A percentile compares a stretch with the other conserved stretches of the same genome.
These are phyloP conservation scores for Candida montana DNA, from an alignment of 805 yeast species.

Conservation along the genomic window DNA sequence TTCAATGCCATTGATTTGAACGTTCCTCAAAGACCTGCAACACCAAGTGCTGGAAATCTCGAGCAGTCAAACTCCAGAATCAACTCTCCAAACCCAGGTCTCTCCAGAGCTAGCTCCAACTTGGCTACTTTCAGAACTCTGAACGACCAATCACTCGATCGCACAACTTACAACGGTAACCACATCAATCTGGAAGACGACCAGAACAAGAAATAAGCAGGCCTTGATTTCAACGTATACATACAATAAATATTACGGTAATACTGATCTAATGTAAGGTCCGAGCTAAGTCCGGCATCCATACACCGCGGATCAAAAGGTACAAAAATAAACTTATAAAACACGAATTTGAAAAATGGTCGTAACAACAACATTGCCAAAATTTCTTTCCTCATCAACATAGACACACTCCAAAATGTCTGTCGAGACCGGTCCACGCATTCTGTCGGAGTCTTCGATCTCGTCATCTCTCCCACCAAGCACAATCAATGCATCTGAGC, in stretches of 20 bases:
- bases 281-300: not conserved
- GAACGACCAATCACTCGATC: conserved; percentile 27
- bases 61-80: conserved; percentile 10
- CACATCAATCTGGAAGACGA: conserved; percentile 48
- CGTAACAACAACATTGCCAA: no score
- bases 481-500: not conserved
- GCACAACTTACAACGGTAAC: conserved; percentile 55
- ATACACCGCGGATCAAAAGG: not conserved
- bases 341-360: not conserved
- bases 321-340: not conserved
- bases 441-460: conserved; percentile 5
- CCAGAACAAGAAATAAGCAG: not conserved
- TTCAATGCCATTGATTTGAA: conserved; percentile 13
- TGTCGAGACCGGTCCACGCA: conserved; percentile 1
- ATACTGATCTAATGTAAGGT: no score
- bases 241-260: no score
- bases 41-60: conserved; percentile 17
- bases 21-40: conserved; percentile 9
- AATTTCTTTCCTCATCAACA: no score
- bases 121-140: conserved; percentile 26
- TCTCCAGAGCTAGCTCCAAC: conserved; percentile 10
- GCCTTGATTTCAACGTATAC: not conserved
- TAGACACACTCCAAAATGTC: not conserved
- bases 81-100: conserved; percentile 6
- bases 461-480: conserved; percentile 1